phyloP scores from a whole-genome alignment of 768 basidiomycete genomes.

The Suillus luteus region DNA sequence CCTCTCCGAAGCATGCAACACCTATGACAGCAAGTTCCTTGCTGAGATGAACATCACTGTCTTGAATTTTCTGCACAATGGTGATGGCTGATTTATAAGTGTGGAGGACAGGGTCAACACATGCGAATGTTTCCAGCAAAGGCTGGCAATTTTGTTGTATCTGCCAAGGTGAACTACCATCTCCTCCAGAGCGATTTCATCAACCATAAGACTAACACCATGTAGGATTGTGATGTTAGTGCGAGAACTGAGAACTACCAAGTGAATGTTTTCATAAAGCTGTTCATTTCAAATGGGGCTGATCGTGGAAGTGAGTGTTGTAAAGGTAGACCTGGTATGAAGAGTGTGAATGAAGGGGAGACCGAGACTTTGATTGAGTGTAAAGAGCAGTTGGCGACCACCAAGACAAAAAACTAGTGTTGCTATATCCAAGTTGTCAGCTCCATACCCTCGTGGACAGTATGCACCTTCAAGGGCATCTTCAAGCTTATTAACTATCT shows the following conservation, averaged over 20 bases:
- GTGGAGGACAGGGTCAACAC: not conserved
- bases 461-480: slow-evolving; percentile 7
- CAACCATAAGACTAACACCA: not conserved
- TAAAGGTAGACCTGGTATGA: not conserved
- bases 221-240: not conserved
- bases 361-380: not conserved
- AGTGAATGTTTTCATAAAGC: not conserved
- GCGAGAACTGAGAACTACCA: not conserved
- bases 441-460: not conserved
- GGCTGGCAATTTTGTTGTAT: not conserved
- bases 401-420: slow-evolving; percentile 14
- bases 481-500: slow-evolving; percentile 11
- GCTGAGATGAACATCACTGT: not conserved
- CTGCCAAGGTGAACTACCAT: not conserved
- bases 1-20: not conserved
- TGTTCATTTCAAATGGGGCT: not conserved
- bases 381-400: not conserved
- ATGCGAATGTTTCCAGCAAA: not conserved
- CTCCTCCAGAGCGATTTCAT: not conserved
- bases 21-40: not conserved
- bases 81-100: not conserved
- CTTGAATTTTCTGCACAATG: not conserved
- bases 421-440: slow-evolving; percentile 14
- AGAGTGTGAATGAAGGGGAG: not conserved
- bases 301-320: not conserved